Evolutionary conservation across 2,329 filamentous ascomycete species (phyloP).

Genomic region (Colletotrichum brevisporum): DNA sequence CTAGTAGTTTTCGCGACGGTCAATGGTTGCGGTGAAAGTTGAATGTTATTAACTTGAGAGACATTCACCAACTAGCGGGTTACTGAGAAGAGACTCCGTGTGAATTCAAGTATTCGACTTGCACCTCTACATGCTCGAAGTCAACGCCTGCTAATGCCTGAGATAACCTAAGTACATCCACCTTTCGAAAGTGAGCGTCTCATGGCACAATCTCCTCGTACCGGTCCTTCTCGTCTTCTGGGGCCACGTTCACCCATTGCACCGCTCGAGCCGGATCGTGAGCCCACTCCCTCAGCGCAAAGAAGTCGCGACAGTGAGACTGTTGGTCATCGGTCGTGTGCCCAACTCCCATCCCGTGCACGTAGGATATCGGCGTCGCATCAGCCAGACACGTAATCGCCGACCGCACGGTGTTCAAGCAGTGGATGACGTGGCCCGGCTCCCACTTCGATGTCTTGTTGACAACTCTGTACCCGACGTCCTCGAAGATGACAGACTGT

Average conservation of each 20-base stretch:
- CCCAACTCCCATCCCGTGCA: conserved; percentile 30
- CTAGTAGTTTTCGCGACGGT: no score
- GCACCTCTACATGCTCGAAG: no score
- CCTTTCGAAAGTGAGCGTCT: no score
- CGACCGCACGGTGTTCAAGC: conserved; percentile 26
- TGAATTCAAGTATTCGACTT: no score
- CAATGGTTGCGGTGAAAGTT: no score
- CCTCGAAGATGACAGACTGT: conserved; percentile 30
- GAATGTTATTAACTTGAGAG: no score
- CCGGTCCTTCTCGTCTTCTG: conserved; percentile 27
- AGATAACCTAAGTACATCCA: no score
- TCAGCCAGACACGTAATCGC: conserved; percentile 29
- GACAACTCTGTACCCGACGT: conserved; percentile 23
- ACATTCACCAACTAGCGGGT: no score
- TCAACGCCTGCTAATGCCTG: neutral
- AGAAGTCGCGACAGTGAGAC: conserved; percentile 31
- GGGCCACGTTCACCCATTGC: conserved; percentile 24
- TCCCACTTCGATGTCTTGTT: conserved; percentile 35
- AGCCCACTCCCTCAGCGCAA: conserved; percentile 30
- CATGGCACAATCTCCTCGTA: conserved; percentile 13
- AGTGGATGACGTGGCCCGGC: conserved; percentile 28
- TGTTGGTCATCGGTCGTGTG: conserved; percentile 32
- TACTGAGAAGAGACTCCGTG: no score
- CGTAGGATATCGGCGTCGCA: conserved; percentile 27
- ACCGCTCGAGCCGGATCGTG: conserved; percentile 21